Base-by-base conservation (phyloP, 768 basidiomycete species). In the Gloeophyllum trabeum region DNA sequence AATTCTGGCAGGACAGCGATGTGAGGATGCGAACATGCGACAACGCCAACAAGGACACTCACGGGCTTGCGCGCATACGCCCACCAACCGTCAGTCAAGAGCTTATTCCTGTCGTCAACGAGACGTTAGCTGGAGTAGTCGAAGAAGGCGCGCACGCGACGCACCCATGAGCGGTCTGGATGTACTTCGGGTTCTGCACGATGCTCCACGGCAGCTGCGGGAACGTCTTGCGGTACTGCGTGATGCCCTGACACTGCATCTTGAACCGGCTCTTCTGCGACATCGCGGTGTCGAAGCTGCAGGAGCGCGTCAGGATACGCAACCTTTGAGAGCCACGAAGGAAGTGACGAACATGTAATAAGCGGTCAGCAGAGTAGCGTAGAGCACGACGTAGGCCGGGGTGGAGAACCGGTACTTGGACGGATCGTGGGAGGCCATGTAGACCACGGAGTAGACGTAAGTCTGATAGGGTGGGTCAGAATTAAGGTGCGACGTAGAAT, bases 191-290 rank as follows among this genome's bases (percentile, higher is more conserved):
- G 60, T 98, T 84, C 54, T 88, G 61, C 47, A 97, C 63, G 4
- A 75, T 77, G 46, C 79, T 74, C 58, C 88, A 73, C 0, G 94
- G 93, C 6, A 96, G 66, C 54, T 93, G 87, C 43, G 96, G 96
- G 80, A 98, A 98, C 0, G 92, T 82, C 53, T 81, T 81, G 54
- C 96, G 84, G 66, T 81, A 84, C 28, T 67, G 72, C 52, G 73
- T 81, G 50, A 86, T 87, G 18, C 91, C 93, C 53, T 91, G 88
- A 28, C 84, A 84, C 57, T 94, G 85, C 85, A 97, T 94, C 59
- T 96, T 94, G 75, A 98, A 98, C 48, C 80, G 80, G 49, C 88
- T 92, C 67, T 99, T 98, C 58, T 98, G 94, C 3, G 90, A 79
- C 89, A 92, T 94, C 2, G 91, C 71, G 14, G 87, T 83, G 52